Base-by-base conservation (phyloP, 2,329 filamentous ascomycete species). In the Colletotrichum cereale region DNA sequence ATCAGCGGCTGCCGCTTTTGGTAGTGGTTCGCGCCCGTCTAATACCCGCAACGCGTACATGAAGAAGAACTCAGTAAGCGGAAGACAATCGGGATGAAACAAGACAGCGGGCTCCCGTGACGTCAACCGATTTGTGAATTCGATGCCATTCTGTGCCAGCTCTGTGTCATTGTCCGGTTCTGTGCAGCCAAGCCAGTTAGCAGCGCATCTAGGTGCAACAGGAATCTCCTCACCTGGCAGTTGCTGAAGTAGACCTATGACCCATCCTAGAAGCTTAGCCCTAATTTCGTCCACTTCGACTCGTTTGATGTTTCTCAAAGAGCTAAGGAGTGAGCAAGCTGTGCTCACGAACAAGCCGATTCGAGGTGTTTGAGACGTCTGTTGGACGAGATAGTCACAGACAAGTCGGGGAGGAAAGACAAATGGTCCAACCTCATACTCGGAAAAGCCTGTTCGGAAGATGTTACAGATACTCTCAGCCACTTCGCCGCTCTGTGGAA, bases 401-500 rank as follows among this genome's bases (percentile, higher is more conserved):
- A 93, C 89, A 73, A 90, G 85, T 0, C 86, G 82, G 0, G 92
- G 86, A 3, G 91, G 87, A 72, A 97, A 89, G 11, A 95, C 93
- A 75, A 96, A 96, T 0, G 93, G 92, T 0, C 93, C 93, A 3
- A 92, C 89, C 34, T 90, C 88, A 0, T 86, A 87, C 79, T 97
- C 94, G 1, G 91, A 91, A 76, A 95, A 95, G 0, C 94, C 94
- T 26, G 90, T 88, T 50, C 91, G 89, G 61, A 96, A 85, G 58
- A 95, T 88, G 68, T 86, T 86, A 80, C 93, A 96, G 42, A 91
- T 89, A 5, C 89, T 86, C 76, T 95, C 93, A 29, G 92, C 86
- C 14, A 94, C 87, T 74, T 95, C 93, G 29, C 89, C 87, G 68
- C 88, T 90, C 2, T 80, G 82, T 4, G 84, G 86, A 56, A 94